phyloP scores from a whole-genome alignment of 2,329 filamentous ascomycete species.

The Coniella lustricola region DNA sequence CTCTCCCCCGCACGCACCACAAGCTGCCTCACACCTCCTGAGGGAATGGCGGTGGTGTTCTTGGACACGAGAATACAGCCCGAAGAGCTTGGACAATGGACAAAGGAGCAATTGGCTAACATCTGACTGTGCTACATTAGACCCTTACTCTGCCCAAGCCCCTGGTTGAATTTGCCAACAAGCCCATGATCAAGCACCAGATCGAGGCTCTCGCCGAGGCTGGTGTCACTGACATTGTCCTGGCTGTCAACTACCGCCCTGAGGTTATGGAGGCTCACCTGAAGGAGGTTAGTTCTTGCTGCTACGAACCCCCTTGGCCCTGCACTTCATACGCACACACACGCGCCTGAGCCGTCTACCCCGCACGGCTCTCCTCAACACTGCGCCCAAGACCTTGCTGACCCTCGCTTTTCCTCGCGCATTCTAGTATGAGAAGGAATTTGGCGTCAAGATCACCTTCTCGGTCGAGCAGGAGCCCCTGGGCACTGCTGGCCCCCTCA shows the following conservation, averaged over 20 bases:
- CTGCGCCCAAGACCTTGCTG: neutral
- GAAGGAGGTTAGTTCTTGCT: conserved; percentile 60
- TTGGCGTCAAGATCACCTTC: conserved; percentile 93
- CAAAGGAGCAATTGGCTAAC: conserved; percentile 9
- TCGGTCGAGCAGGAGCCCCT: conserved; percentile 94
- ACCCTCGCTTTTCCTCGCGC: neutral
- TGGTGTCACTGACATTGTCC: conserved; percentile 93
- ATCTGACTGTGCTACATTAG: conserved; percentile 37
- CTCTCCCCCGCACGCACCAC: neutral
- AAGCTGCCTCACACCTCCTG: neutral
- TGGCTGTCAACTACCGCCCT: conserved; percentile 97
- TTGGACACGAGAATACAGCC: neutral
- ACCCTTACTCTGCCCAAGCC: conserved; percentile 96
- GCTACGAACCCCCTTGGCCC: no score
- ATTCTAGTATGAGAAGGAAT: conserved; percentile 74
- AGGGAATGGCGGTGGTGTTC: neutral
- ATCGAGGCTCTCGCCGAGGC: conserved; percentile 89
- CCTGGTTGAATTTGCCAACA: conserved; percentile 96
- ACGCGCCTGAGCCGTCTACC: no score
- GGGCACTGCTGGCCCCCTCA: conserved; percentile 89
- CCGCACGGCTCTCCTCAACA: neutral
- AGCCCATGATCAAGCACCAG: conserved; percentile 98
- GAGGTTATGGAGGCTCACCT: conserved; percentile 95
- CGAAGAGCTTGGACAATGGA: neutral
- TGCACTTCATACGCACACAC: no score